Evolutionary conservation across 345 rosid species (phyloP), one percentile per base, ranked within the genome.

Genomic region (Pistacia integerrima): DNA sequence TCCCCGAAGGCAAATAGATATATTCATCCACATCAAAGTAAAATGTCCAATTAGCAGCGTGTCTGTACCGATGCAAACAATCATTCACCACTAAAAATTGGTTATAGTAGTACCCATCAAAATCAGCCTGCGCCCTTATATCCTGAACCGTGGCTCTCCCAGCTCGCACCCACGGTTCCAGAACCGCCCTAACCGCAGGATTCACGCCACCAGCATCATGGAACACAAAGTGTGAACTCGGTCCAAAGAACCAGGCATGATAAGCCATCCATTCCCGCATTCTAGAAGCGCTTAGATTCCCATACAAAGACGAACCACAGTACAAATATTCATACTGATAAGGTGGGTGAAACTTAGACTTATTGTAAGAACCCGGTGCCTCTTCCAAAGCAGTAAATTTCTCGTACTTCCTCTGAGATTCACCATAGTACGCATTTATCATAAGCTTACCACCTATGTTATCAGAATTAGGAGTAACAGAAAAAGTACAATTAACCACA

Each of bases 191-290:
- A 25, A 93, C 98, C 57, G 86, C 91, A 8, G 81, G 74, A 33
- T 85, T 78, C 12, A 90, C 93, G 0, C 95, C 98, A 3, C 98
- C 98, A 0, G 98, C 98, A 11, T 94, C 97, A 36, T 94, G 98
- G 18, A 94, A 87, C 25, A 92, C 98, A 67, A 92, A 94, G 83
- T 94, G 97, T 13, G 97, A 94, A 5, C 76, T 88, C n/a, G 84
- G 83, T 0, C 98, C 98, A 8, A 94, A 92, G 82, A 94, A 90
- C 94, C 97, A 88, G 1, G 94, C 89, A 78, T 94, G 98, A 77
- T 92, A 94, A 72, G 98, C 98, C 84, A 92, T 94, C 97, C 97
- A 94, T 65, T 94, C 98, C 66, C 95, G 79, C 35, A 94, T 83
- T 76, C 98, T 86, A 11, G 82, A 75, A 4, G 94, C 86, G 58